These are phyloP conservation scores for Crithidia bombi DNA, from an alignment of 208 protist species.

Conservation along the genomic window DNA sequence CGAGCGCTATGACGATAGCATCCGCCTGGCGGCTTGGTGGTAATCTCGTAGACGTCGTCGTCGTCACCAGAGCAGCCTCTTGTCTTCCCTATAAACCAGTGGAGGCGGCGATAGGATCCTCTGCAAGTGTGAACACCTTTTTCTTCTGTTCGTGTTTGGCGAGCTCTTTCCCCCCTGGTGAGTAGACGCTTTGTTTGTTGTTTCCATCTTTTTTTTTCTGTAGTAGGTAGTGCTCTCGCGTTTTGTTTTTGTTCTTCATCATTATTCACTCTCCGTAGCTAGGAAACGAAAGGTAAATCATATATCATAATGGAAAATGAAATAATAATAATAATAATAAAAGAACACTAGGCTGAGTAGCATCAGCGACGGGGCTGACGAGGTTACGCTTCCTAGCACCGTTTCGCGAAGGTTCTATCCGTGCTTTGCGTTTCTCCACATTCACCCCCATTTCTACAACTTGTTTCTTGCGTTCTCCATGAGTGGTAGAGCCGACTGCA, in stretches of 20 bases:
- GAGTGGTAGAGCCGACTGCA: no score
- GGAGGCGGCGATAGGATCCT: neutral
- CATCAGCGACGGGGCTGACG: no score
- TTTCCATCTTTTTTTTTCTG: conserved; percentile 20
- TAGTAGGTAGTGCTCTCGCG: conserved; percentile 16
- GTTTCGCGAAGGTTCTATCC: no score
- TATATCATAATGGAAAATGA: neutral
- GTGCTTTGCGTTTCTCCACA: no score
- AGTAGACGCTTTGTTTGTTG: conserved; percentile 7
- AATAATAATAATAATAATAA: neutral
- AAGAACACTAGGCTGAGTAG: neutral
- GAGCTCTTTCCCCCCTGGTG: neutral
- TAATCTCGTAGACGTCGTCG: conserved; percentile 35
- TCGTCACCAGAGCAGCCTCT: neutral
- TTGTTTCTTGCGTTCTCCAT: no score
- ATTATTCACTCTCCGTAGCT: conserved; percentile 30
- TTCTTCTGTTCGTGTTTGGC: neutral
- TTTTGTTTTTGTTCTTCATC: conserved; percentile 11
- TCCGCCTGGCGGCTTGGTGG: conserved; percentile 89
- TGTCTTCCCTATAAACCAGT: no score
- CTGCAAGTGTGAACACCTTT: neutral
- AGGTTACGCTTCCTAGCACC: no score
- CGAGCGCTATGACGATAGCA: conserved; percentile 86
- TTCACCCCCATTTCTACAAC: no score
- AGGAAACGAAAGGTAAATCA: neutral